Percentiles rank a stretch among this genome's conserved stretches.
Evolutionary conservation across 805 yeast species (phyloP).

Genomic region (Ogataea thermomethanolica): DNA sequence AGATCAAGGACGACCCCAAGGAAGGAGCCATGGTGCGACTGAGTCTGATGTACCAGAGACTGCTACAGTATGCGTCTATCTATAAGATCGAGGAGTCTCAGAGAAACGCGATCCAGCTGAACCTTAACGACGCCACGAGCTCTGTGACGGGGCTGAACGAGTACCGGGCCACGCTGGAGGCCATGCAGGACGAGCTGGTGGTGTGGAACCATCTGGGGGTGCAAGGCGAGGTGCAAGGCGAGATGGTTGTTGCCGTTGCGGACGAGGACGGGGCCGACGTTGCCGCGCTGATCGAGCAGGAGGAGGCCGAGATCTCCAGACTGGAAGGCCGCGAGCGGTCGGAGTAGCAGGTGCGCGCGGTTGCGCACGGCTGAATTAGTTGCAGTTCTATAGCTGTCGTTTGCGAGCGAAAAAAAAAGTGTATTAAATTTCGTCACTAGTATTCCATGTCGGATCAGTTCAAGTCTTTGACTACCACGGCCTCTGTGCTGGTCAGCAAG

Average conservation of each 20-base stretch:
- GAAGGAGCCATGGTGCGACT: slow-evolving; percentile 18
- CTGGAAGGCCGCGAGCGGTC: slow-evolving; percentile 37
- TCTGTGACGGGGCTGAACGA: slow-evolving; percentile 16
- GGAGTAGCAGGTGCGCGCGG: background rate
- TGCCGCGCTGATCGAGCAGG: slow-evolving; percentile 40
- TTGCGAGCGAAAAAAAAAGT: slow-evolving; percentile 1
- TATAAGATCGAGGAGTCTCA: slow-evolving; percentile 18
- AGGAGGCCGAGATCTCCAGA: slow-evolving; percentile 42
- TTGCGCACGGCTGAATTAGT: no score
- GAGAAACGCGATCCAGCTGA: slow-evolving; percentile 14
- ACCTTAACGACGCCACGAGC: slow-evolving; percentile 18
- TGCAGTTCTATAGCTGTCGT: background rate
- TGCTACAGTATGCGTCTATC: slow-evolving; percentile 16
- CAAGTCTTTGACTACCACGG: slow-evolving; percentile 52
- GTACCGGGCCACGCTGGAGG: slow-evolving; percentile 14
- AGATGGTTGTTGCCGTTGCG: slow-evolving; percentile 12
- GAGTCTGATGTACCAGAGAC: slow-evolving; percentile 18
- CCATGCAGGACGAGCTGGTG: slow-evolving; percentile 20
- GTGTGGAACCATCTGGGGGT: slow-evolving; percentile 18
- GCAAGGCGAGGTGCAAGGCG: slow-evolving; percentile 5
- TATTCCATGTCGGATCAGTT: slow-evolving; percentile 33
- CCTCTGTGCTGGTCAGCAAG: slow-evolving; percentile 45
- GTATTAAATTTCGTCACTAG: background rate
- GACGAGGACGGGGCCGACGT: slow-evolving; percentile 20
- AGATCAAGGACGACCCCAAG: slow-evolving; percentile 15